Base-by-base conservation (phyloP, 2,329 filamentous ascomycete species). In the Venturia carpophila region DNA sequence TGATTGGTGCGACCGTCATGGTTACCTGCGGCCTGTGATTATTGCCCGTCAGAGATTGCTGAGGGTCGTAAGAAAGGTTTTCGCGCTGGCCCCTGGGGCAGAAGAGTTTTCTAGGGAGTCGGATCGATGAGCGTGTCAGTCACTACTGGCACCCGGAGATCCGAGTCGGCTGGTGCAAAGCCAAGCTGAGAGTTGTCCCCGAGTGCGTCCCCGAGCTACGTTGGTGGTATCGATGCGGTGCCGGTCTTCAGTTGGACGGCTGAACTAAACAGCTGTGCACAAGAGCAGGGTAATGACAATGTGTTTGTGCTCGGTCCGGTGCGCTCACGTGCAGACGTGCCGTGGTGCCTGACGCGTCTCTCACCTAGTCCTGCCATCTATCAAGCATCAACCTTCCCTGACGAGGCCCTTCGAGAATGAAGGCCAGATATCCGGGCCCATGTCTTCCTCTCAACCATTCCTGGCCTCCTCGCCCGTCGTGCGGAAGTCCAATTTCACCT, bases 401-500 rank as follows among this genome's bases (percentile, higher is more conserved):
- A 21, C 37, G 52, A 58, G 24, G 47, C 21, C 60, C 5, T n/a
- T 62, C 37, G 15, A 62, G 60, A 19, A 47, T 62, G 60, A n/a
- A 47, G 52, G 11, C 19, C 37, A 58, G 30, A 34, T 27, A 39
- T n/a, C 10, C 55, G 19, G 34, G 15, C 19, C 37, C 43, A 79
- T 79, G 77, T 82, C 80, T 61, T 82, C 81, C 13, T 78, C 80
- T 17, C 77, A 77, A 63, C 75, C 76, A 10, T 69, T 69, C 45
- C 17, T 69, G 37, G 45, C 69, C 17, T 66, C 68, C 19, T 69
- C 69, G 15, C 67, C 61, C 10, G 21, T 55, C n/a, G 30, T 70
- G 34, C 73, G 73, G 30, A 79, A 79, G 68, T 97, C 92, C 19
- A 84, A 82, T 66, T 97, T 94, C 77, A 97, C 91, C 2, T 91